Evolutionary conservation across 2,329 filamentous ascomycete genomes (phyloP), one percentile per base, ranked within the genome.

Genomic region (Colletotrichum filicis): DNA sequence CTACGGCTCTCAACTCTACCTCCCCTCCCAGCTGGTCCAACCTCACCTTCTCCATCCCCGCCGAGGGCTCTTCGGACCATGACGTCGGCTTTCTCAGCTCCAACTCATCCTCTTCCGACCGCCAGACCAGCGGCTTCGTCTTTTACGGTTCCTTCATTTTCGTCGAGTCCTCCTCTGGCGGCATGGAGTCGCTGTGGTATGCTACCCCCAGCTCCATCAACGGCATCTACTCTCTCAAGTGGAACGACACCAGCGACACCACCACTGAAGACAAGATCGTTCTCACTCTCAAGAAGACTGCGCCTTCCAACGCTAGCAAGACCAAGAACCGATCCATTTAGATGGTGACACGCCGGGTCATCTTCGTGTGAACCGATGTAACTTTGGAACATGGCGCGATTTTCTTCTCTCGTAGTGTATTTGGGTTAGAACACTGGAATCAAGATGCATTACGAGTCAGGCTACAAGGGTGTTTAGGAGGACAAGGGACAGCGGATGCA

Each of bases 141-240:
- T 78, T 78, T 76, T 79, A 80, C 68, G 79, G 77, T 35, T 66
- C 71, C 30, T 74, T 76, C 63, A 71, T 74, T 30, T 66, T 79
- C 49, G 62, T 71, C 24, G 12, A 55, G 35, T 8, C 26, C 37
- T 16, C 53, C 35, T 22, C 74, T 37, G 58, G 65, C 65, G 37
- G 37, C 1, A 74, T 79, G 24, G 61, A 75, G 37, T 76, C 75
- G 5, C 26, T 75, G 52, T 80, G 77, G 77, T 78, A 76, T 53
- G 76, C 75, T 7, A 63, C 75, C 5, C 77, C 78, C 6, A 72
- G 75, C 28, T 61, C 42, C 16, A 59, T 62, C 22, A 56, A 73
- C 5, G 74, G 64, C 37, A 61, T 78, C 16, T 79, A 75, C 71
- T 66, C 68, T 7, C 73, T 79, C 42, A 75, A 75, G 46, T 79